A percentile compares a stretch with the other conserved stretches of the same genome.
These are phyloP conservation scores for Fusarium lyarnte DNA, from an alignment of 2,329 filamentous ascomycete species.

Conservation along the genomic window DNA sequence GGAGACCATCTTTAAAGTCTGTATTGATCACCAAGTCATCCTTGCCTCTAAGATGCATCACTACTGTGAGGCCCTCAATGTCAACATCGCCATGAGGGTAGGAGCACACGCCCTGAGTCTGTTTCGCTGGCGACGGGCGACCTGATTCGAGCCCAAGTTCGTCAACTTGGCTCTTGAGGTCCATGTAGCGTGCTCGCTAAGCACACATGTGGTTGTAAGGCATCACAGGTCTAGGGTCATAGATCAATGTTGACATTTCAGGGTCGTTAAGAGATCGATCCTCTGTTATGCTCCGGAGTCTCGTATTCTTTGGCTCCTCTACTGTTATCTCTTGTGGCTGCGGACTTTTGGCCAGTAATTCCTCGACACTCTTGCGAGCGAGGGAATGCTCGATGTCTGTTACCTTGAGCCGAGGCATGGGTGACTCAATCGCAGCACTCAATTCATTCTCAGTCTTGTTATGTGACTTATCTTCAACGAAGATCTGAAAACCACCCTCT, in stretches of 20 bases:
- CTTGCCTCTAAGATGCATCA: conserved; percentile 59
- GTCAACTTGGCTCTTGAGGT: conserved; percentile 54
- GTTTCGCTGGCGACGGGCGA: conserved; percentile 19
- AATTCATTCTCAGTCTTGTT: background rate
- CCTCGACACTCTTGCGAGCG: conserved; percentile 36
- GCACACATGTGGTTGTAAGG: conserved; percentile 53
- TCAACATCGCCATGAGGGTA: conserved; percentile 51
- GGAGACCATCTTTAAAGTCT: conserved; percentile 51
- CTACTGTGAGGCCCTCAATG: conserved; percentile 61
- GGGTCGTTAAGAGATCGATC: conserved; percentile 12
- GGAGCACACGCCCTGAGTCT: conserved; percentile 29
- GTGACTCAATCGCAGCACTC: conserved; percentile 6
- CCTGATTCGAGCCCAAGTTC: conserved; percentile 53
- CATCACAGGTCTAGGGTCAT: conserved; percentile 49
- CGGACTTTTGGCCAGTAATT: conserved; percentile 17
- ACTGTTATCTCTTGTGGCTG: conserved; percentile 1
- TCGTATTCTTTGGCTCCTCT: background rate
- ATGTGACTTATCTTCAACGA: background rate
- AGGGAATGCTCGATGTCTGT: conserved; percentile 44
- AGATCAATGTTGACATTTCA: conserved; percentile 36
- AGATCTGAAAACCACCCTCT: background rate
- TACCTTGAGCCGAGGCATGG: conserved; percentile 38
- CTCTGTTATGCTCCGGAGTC: background rate
- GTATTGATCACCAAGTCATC: conserved; percentile 64
- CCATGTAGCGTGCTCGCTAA: conserved; percentile 55